Evolutionary conservation across 768 basidiomycete genomes (phyloP).

Genomic region (Podaxis sp.): DNA sequence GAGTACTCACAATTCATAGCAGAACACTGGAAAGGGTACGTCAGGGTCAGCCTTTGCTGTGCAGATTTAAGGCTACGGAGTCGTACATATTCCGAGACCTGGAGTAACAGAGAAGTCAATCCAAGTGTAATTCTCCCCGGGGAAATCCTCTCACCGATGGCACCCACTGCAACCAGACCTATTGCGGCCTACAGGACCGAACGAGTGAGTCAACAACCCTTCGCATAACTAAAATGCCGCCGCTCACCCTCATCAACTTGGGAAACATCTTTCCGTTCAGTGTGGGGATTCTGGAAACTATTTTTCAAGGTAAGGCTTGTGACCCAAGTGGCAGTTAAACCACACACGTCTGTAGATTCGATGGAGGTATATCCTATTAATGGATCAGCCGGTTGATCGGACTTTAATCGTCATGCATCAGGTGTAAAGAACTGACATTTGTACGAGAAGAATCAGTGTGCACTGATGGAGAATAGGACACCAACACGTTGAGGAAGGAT

Average conservation of each 20-base stretch:
- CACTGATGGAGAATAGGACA: not conserved
- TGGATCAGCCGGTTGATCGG: not conserved
- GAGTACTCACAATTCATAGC: not conserved
- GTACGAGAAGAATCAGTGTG: conserved; percentile 1
- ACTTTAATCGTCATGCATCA: not conserved
- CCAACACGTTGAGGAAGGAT: not conserved
- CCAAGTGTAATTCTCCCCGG: not conserved
- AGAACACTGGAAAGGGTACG: not conserved
- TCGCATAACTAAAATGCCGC: not conserved
- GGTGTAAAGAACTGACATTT: not conserved
- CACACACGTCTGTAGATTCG: not conserved
- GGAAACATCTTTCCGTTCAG: not conserved
- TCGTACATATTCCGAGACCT: not conserved
- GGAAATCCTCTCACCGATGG: not conserved
- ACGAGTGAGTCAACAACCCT: not conserved
- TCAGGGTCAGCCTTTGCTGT: not conserved
- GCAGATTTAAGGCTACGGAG: no score
- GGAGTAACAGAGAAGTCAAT: not conserved
- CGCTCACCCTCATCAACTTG: not conserved
- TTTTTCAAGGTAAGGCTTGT: not conserved
- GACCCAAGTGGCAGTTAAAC: not conserved
- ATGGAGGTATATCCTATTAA: not conserved
- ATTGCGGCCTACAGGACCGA: not conserved
- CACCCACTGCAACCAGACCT: not conserved
- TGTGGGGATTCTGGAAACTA: not conserved